Evolutionary conservation across 441 rosid genomes (phyloP).

Genomic region (Biscutella laevigata): DNA sequence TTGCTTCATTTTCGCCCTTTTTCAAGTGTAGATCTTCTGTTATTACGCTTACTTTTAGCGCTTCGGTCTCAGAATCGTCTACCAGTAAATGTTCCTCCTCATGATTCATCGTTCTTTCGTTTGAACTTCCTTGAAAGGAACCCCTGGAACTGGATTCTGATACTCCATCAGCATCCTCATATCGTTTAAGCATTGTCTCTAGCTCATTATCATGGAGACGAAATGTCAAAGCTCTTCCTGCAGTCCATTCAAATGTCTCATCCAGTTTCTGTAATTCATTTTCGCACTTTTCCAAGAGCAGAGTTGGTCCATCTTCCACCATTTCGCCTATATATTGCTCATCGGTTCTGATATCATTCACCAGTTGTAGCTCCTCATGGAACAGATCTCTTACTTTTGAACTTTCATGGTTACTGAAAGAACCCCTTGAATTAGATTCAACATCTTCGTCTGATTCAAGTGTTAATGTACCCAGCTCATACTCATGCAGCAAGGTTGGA

Average conservation of each 20-base stretch:
- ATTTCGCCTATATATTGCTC: neutral
- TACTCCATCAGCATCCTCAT: conserved; percentile 1
- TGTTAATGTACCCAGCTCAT: conserved; percentile 7
- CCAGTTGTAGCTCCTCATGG: neutral
- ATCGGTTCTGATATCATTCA: neutral
- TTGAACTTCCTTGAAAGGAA: neutral
- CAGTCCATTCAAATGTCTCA: conserved; percentile 17
- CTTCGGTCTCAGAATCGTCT: conserved; percentile 3
- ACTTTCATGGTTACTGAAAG: conserved; percentile 2
- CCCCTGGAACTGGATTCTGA: conserved; percentile 1
- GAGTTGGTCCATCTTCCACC: neutral
- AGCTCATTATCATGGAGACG: conserved; percentile 6
- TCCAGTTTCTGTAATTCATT: conserved; percentile 4
- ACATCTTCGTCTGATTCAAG: conserved; percentile 1
- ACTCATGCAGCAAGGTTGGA: conserved; percentile 10
- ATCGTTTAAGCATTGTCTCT: neutral
- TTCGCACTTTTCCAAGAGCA: neutral
- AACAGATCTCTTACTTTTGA: neutral
- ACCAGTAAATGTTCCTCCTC: neutral
- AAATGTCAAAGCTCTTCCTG: conserved; percentile 21
- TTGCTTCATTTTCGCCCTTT: neutral
- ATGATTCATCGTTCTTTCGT: neutral
- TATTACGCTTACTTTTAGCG: neutral
- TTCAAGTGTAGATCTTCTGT: conserved; percentile 5
- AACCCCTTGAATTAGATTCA: neutral